Conservation (phyloP, 352 stramenopile genomes). For the Peronospora belbahrii region DNA sequence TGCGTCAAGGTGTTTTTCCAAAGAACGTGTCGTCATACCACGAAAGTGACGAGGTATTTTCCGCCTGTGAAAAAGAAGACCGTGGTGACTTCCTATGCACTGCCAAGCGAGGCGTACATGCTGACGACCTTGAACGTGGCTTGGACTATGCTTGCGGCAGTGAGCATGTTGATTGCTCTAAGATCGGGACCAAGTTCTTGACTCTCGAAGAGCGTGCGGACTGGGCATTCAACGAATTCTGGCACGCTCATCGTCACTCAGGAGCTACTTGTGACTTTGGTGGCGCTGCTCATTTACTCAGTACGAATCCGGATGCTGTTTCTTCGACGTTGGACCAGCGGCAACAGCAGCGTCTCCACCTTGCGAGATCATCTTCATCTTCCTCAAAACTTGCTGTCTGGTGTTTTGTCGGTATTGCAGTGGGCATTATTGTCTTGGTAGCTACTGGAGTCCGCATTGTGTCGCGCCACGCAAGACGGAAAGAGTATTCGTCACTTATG, state of each 20-base stretch:
- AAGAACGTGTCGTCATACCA: conserved; percentile 67
- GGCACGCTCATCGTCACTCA: conserved; percentile 31
- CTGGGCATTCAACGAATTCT: conserved; percentile 35
- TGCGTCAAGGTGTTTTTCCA: conserved; percentile 49
- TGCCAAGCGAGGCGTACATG: conserved; percentile 55
- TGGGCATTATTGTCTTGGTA: neutral
- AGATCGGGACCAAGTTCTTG: conserved; percentile 25
- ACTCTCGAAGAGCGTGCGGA: conserved; percentile 51
- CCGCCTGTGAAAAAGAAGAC: conserved; percentile 61
- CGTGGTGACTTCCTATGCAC: conserved; percentile 63
- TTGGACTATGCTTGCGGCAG: conserved; percentile 41
- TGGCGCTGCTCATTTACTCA: conserved; percentile 40
- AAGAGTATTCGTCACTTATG: conserved; percentile 7
- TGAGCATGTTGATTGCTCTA: conserved; percentile 38
- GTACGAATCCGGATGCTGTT: neutral
- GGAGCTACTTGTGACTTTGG: conserved; percentile 68
- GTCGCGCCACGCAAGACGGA: conserved; percentile 5
- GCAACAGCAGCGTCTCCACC: neutral
- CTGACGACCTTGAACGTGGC: conserved; percentile 37
- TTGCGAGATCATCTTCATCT: neutral
- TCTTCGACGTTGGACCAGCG: conserved; percentile 3
- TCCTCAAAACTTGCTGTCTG: conserved; percentile 1
- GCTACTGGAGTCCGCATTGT: conserved; percentile 1
- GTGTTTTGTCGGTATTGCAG: conserved; percentile 4
- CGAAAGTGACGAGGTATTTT: conserved; percentile 47